These are phyloP conservation scores for Clonostachys rhizophaga DNA, from an alignment of 2,329 filamentous ascomycete species.

Conservation along the genomic window DNA sequence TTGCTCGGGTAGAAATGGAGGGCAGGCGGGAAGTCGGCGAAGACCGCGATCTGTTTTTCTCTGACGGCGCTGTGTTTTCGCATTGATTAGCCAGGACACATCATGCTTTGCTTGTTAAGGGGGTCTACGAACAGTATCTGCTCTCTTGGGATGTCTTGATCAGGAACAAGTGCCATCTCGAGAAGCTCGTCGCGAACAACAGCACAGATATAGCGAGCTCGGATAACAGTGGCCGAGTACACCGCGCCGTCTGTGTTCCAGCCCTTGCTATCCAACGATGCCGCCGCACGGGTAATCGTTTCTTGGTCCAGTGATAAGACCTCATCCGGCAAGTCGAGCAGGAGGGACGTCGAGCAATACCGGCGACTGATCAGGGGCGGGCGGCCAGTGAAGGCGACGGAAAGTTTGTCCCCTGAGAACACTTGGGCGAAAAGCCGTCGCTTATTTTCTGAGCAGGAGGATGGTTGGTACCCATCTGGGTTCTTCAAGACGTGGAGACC, in stretches of 20 bases:
- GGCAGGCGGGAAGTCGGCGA: no score
- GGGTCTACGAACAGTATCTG: slow-evolving; percentile 5
- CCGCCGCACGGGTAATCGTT: slow-evolving; percentile 2
- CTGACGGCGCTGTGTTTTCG: no score
- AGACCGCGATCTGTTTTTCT: no score
- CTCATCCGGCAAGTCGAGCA: slow-evolving; percentile 29
- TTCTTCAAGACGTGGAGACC: slow-evolving; percentile 7
- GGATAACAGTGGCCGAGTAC: slow-evolving; percentile 19
- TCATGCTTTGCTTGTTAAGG: no score
- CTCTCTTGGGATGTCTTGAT: slow-evolving; percentile 11
- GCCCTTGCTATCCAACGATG: slow-evolving; percentile 23
- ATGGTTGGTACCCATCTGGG: background rate
- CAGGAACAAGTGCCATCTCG: slow-evolving; percentile 14
- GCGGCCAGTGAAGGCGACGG: slow-evolving; percentile 33
- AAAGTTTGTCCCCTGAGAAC: slow-evolving; percentile 26
- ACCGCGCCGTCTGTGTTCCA: slow-evolving; percentile 26
- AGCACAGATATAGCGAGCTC: slow-evolving; percentile 13
- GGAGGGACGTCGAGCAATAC: slow-evolving; percentile 29
- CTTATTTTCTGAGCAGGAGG: slow-evolving; percentile 3
- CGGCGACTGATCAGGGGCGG: slow-evolving; percentile 27
- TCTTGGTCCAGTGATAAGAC: slow-evolving; percentile 21
- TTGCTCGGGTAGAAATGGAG: no score
- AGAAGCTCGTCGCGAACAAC: slow-evolving; percentile 17
- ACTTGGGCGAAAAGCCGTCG: slow-evolving; percentile 20
- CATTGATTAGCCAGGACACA: no score